Evolutionary conservation across 2,329 filamentous ascomycete genomes (phyloP), one percentile per base, ranked within the genome.

Genomic region (Beauveria brongniartii): DNA sequence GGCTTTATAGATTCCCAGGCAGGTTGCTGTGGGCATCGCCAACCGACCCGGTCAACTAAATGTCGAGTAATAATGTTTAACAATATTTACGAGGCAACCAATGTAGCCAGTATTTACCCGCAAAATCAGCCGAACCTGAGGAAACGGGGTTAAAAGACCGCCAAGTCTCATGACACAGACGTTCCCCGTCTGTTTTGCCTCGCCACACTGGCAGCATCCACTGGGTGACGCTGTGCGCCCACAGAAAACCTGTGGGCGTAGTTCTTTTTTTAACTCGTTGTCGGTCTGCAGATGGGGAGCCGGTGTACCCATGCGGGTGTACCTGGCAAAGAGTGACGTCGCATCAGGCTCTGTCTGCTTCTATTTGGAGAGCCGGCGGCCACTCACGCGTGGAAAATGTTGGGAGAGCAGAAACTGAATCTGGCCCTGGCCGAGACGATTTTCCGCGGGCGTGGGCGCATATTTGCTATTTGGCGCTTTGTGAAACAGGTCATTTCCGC

Each of bases 401-500:
- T 37, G 34, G 34, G 34, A 37, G 34, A 14, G 34, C 48, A 34
- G 34, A 26, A 41, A 53, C 34, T n/a, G 41, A 52, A 40, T 3
- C 28, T 43, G 37, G 41, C 26, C 18, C 22, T 26, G 48, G 8
- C 26, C 18, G 30, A 7, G 20, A 53, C 10, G 20, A 2, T 20
- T 51, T 14, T 43, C 20, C 48, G 34, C 34, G 12, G 34, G 20
- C 37, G 3, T 28, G 34, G 30, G 24, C 24, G 37, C 20, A 28
- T 34, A 44, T 8, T 26, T 9, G 28, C 14, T 55, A 46, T 46
- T 47, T 30, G 41, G 26, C 18, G 26, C 44, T 34, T 22, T 57
- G 20, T 57, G 55, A 41, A 57, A 57, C 55, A 57, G n/a, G 43
- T 57, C 44, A 57, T 57, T 48, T 47, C 55, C 28, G 16, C 20